These are phyloP conservation scores for Chaetomium cochliodes DNA, from an alignment of 495 filamentous ascomycete genomes.

Conservation along the genomic window DNA sequence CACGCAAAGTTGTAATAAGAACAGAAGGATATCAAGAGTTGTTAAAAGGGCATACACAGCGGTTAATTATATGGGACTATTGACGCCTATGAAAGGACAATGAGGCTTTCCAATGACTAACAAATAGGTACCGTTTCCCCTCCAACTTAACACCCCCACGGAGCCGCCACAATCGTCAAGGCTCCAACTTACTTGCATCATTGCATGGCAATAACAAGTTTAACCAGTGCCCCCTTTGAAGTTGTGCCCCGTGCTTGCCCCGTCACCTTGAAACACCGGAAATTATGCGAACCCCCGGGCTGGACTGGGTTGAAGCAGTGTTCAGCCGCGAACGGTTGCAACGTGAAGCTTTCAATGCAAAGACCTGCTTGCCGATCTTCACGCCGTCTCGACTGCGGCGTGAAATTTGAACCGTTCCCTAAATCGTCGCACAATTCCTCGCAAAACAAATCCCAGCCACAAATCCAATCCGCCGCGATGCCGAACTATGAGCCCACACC, in stretches of 20 bases:
- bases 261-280: not conserved
- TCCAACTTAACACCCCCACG: too few relatives aligned
- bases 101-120: too few relatives aligned
- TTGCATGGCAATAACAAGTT: too few relatives aligned
- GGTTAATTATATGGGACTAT: too few relatives aligned
- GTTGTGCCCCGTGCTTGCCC: not conserved
- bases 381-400: not conserved
- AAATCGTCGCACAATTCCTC: not conserved
- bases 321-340: not conserved
- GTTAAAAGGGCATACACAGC: too few relatives aligned
- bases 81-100: too few relatives aligned
- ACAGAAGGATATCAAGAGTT: too few relatives aligned
- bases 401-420: not conserved
- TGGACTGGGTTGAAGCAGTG: not conserved
- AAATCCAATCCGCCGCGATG: slow-evolving; percentile 11
- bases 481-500: slow-evolving; percentile 33
- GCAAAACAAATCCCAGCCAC: not conserved
- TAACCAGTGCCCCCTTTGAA: not conserved
- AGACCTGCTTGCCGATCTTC: not conserved
- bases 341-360: not conserved
- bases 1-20: too few relatives aligned
- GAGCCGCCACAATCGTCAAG: too few relatives aligned
- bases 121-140: too few relatives aligned
- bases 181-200: too few relatives aligned
- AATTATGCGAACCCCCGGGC: not conserved